A percentile compares a stretch with the other conserved stretches of the same genome.
Evolutionary conservation across 129 eudicot species (phyloP).

Genomic region (Escallonia herrerae): DNA sequence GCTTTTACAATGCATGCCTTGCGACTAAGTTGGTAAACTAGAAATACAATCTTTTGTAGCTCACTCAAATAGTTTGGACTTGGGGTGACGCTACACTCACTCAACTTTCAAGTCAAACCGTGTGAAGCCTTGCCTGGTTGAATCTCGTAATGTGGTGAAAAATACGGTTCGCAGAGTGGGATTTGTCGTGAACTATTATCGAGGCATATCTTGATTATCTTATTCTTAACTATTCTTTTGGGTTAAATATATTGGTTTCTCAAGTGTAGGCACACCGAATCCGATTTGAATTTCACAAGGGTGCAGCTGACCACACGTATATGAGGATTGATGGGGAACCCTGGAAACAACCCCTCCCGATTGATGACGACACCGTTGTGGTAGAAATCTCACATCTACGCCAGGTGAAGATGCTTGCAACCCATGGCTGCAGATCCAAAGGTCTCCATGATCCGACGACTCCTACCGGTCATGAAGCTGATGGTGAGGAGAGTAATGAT

Average conservation of each 20-base stretch:
- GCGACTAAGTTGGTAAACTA: too few relatives aligned
- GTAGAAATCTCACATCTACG: constrained; percentile 74
- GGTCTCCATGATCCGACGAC: constrained; percentile 39
- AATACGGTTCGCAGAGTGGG: too few relatives aligned
- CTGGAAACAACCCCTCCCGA: constrained; percentile 93
- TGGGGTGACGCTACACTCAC: too few relatives aligned
- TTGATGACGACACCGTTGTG: constrained; percentile 69
- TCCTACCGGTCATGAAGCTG: constrained; percentile 28
- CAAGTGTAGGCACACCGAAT: constrained; percentile 52
- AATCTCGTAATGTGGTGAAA: too few relatives aligned
- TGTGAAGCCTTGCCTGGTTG: too few relatives aligned
- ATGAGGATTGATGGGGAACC: constrained; percentile 99
- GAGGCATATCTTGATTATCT: neutral
- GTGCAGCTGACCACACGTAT: constrained; percentile 58
- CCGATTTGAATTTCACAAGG: constrained; percentile 73
- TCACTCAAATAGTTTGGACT: too few relatives aligned
- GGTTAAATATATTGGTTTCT: neutral
- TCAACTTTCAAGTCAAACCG: too few relatives aligned
- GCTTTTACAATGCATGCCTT: too few relatives aligned
- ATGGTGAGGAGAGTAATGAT: constrained; percentile 30
- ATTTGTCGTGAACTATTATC: too few relatives aligned
- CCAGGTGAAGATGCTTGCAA: constrained; percentile 83
- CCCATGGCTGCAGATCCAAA: constrained; percentile 40
- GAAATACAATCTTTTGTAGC: too few relatives aligned
- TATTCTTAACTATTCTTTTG: neutral